Conservation (phyloP, 208 protist species). For the Angomonas deanei region DNA sequence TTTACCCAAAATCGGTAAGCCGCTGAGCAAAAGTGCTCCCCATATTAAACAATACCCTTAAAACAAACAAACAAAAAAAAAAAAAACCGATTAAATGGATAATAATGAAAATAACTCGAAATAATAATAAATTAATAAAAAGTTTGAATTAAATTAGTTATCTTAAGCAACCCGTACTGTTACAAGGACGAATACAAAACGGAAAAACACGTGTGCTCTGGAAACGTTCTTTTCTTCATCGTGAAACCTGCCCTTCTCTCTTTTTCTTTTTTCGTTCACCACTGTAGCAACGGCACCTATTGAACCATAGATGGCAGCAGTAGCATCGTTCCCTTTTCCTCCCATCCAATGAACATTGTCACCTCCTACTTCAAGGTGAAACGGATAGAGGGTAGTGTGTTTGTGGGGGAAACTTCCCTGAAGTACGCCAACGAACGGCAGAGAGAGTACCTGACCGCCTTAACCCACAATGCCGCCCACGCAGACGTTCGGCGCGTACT, state of each 20-base stretch:
- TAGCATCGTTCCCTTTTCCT: too few species aligned
- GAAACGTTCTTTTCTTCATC: too few species aligned
- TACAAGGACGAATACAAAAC: too few species aligned
- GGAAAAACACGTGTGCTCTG: too few species aligned
- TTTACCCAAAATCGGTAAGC: too few species aligned
- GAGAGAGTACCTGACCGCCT: slow-evolving; percentile 65
- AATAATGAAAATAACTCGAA: slow-evolving; percentile 2
- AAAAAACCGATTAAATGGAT: not conserved
- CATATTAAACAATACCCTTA: not conserved
- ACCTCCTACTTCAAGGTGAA: slow-evolving; percentile 74
- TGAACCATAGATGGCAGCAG: too few species aligned
- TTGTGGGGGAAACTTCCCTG: slow-evolving; percentile 41
- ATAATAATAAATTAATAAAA: not conserved
- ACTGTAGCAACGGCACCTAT: too few species aligned
- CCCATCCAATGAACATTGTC: slow-evolving; percentile 87
- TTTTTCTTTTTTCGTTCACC: too few species aligned
- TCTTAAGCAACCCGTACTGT: too few species aligned
- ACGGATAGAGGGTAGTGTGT: slow-evolving; percentile 42
- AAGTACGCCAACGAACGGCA: slow-evolving; percentile 33
- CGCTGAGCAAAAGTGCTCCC: not conserved
- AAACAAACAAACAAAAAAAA: slow-evolving; percentile 6
- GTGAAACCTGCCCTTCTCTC: too few species aligned
- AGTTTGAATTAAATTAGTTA: too few species aligned
- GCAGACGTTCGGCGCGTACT: slow-evolving; percentile 41
- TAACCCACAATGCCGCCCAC: slow-evolving; percentile 42